Conservation (phyloP, 768 basidiomycete species). For the Suillus spraguei region DNA sequence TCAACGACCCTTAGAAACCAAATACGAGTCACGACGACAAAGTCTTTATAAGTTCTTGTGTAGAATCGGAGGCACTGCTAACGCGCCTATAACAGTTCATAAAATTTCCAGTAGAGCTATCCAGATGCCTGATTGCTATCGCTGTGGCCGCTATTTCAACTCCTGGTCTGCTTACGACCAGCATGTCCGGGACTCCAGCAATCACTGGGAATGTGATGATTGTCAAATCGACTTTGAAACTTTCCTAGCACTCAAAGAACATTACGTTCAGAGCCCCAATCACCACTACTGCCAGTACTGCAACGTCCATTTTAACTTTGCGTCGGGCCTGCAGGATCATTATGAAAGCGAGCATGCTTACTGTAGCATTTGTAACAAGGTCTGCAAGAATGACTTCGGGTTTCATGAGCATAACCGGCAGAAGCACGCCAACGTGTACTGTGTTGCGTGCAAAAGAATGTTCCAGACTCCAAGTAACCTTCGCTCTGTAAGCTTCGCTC, state of each 20-base stretch:
- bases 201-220: conserved; percentile 47
- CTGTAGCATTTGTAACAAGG: conserved; percentile 43
- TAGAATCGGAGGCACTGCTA: background rate
- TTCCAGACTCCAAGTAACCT: conserved; percentile 38
- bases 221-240: conserved; percentile 51
- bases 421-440: conserved; percentile 44
- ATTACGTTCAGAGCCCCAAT: conserved; percentile 49
- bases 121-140: conserved; percentile 40
- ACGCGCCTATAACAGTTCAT: conserved; percentile 5
- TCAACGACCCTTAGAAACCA: background rate
- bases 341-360: conserved; percentile 41
- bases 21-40: background rate
- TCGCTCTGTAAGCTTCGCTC: conserved; percentile 14
- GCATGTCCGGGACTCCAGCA: conserved; percentile 38
- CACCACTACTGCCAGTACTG: conserved; percentile 61
- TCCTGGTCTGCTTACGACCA: conserved; percentile 30
- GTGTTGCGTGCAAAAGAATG: conserved; percentile 42
- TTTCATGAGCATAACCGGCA: conserved; percentile 54
- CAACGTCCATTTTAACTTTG: conserved; percentile 41
- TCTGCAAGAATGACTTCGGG: conserved; percentile 43
- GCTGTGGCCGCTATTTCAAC: conserved; percentile 42
- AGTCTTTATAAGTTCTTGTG: background rate
- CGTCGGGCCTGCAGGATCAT: conserved; percentile 42
- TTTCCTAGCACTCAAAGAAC: conserved; percentile 42
- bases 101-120: background rate